Conservation (phyloP, 2,329 filamentous ascomycete genomes). For the Epichloe amarillans region DNA sequence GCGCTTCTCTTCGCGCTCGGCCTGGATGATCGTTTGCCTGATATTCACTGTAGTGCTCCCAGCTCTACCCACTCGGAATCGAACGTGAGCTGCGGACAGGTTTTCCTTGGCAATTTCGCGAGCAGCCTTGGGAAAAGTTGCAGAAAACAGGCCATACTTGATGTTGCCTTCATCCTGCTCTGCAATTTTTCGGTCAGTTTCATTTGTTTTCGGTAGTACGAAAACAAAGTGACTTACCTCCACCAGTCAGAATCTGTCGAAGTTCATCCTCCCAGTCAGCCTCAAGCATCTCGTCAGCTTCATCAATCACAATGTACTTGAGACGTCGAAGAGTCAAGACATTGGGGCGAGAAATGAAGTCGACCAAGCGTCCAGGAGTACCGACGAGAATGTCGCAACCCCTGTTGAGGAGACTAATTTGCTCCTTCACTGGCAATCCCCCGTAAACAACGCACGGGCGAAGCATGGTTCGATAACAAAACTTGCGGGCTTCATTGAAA, state of each 20-base stretch:
- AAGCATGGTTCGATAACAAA: constrained; percentile 91
- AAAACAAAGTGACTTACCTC: constrained; percentile 46
- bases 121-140: constrained; percentile 75
- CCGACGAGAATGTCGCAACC: constrained; percentile 86
- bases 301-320: constrained; percentile 74
- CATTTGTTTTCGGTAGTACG: constrained; percentile 3
- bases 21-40: constrained; percentile 58
- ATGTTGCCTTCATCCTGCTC: constrained; percentile 58
- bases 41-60: constrained; percentile 78
- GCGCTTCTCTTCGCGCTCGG: constrained; percentile 54
- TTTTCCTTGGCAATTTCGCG: constrained; percentile 66
- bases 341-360: constrained; percentile 64
- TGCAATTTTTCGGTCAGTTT: constrained; percentile 25
- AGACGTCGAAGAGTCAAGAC: constrained; percentile 62
- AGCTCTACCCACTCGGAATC: constrained; percentile 74
- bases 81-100: constrained; percentile 59
- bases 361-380: constrained; percentile 72
- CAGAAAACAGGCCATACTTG: constrained; percentile 76
- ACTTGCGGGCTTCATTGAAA: constrained; percentile 82
- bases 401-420: constrained; percentile 59
- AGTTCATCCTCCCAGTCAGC: constrained; percentile 68
- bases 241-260: constrained; percentile 61
- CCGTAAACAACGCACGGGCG: constrained; percentile 85
- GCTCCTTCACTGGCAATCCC: constrained; percentile 62
- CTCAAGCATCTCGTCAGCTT: constrained; percentile 85